Evolutionary conservation across 2,329 filamentous ascomycete genomes (phyloP), one percentile per base, ranked within the genome.

Genomic region (Thelonectria blattea): DNA sequence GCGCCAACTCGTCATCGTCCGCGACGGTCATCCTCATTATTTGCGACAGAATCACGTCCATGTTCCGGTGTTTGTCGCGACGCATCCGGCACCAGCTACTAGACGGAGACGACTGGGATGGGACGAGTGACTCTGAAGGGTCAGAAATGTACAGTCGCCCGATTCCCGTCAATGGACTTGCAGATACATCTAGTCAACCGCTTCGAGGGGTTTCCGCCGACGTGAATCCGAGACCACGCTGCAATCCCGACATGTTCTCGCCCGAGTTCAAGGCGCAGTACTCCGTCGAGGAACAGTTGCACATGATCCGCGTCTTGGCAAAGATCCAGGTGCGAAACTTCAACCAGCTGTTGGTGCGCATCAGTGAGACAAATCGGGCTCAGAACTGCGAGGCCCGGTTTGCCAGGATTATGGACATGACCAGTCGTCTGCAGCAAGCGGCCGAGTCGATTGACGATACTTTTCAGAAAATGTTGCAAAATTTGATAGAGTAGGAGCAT

Each of bases 271-370:
- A 66, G 22, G 62, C 46, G 15, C 60, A 65, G 37, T 73, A 72
- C 50, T 72, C 70, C 3, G 53, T 67, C 32, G 69, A 73, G 59
- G 71, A 74, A 60, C 71, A 73, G 50, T 43, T 71, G 7, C 69
- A 72, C 54, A 72, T 74, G 68, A 69, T 72, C 12, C 62, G 62
- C 1, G 70, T 61, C 5, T 56, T 74, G 3, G 37, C 71, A 37
- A 64, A 57, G 30, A 56, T 73, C n/a, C 72, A 74, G 41, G 63
- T 70, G 14, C 52, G 61, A 15, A 69, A 70, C 48, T 70, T 69
- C 15, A 65, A 65, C 12, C 57, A 65, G 34, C 63, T 74, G 5
- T 65, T 74, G 18, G 8, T 39, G 27, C 59, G 64, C 3, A 52
- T 68, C 17, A 47, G 56, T 8, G 56, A 62, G 46, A 43, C 49